phyloP scores from a whole-genome alignment of 768 basidiomycete species.

The Suillus subluteus region DNA sequence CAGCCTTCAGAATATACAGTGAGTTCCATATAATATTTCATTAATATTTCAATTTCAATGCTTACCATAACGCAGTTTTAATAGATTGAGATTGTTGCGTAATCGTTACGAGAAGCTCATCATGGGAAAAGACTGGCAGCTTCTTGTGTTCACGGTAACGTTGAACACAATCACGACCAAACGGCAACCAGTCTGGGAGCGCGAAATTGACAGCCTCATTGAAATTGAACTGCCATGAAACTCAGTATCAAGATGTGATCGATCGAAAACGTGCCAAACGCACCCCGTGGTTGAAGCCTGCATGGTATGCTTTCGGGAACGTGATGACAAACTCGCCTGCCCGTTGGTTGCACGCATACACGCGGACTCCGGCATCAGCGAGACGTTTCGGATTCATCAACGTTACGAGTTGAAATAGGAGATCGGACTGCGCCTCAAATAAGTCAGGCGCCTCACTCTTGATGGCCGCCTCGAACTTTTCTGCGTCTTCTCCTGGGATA shows the following conservation, averaged over 20 bases:
- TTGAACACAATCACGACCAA: conserved; percentile 85
- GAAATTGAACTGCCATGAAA: conserved; percentile 80
- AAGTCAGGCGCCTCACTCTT: conserved; percentile 94
- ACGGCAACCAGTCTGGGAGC: conserved; percentile 90
- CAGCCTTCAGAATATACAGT: conserved; percentile 57
- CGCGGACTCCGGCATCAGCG: conserved; percentile 85
- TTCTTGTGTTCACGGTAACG: conserved; percentile 91
- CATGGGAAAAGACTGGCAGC: conserved; percentile 96
- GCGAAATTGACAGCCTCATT: conserved; percentile 99
- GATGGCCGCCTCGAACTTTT: conserved; percentile 96
- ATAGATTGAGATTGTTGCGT: conserved; percentile 93
- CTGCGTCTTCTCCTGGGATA: conserved; percentile 93
- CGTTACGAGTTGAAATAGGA: conserved; percentile 96
- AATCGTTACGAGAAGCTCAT: conserved; percentile 96
- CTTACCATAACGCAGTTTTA: conserved; percentile 91
- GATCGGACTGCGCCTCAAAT: conserved; percentile 95
- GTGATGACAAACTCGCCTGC: conserved; percentile 98
- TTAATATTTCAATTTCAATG: conserved; percentile 17
- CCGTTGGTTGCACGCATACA: conserved; percentile 94
- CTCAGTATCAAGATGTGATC: conserved; percentile 18
- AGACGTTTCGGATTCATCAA: conserved; percentile 94
- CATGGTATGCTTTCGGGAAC: conserved; percentile 97
- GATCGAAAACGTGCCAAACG: conserved; percentile 41
- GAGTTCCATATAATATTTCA: conserved; percentile 21
- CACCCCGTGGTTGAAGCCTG: conserved; percentile 98